Base-by-base conservation (phyloP, 2,329 filamentous ascomycete species). In the Sporothrix variecibatus region DNA sequence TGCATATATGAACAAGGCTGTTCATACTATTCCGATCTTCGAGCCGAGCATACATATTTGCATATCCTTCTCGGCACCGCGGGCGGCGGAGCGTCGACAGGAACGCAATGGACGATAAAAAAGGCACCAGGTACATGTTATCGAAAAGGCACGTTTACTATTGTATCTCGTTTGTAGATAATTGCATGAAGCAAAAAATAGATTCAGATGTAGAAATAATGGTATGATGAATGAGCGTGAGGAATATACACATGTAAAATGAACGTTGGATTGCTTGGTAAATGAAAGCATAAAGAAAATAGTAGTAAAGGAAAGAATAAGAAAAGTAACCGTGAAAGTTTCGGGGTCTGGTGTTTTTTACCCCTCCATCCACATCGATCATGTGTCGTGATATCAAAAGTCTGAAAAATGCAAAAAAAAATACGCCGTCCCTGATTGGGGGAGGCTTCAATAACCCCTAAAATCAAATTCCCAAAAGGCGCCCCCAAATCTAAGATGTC, bases 221-320 rank as follows among this genome's bases (percentile, higher is more conserved):
- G 43, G 40, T 68, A 70, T 38, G 56, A 17, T 60, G 67, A 71
- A 71, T 38, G 49, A 71, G 56, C 6, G 38, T 53, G 12, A 73
- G 46, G 65, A 71, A 67, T 43, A 17, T 71, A 71, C 64, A 71
- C 62, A 15, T 49, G 43, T 20, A 8, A 72, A 73, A 60, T 28
- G 6, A 67, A 64, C 49, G 64, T 26, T 43, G 49, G 3, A n/a
- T 71, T 23, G 67, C 26, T 26, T 49, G 34, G 23, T 51, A 28
- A 17, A 53, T 4, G 60, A 58, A 40, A 68, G 34, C 46, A 64
- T 68, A 20, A 51, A 72, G 38, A 72, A 28, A 60, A 46, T 23
- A 34, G 23, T 17, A 46, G 75, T 87, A 91, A 0, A 89, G 26
- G 64, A 72, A 20, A 65, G 34, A 67, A 67, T 43, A 60, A 40